Base-by-base conservation (phyloP, 148 eudicot species). In the Polygonum aviculare region DNA sequence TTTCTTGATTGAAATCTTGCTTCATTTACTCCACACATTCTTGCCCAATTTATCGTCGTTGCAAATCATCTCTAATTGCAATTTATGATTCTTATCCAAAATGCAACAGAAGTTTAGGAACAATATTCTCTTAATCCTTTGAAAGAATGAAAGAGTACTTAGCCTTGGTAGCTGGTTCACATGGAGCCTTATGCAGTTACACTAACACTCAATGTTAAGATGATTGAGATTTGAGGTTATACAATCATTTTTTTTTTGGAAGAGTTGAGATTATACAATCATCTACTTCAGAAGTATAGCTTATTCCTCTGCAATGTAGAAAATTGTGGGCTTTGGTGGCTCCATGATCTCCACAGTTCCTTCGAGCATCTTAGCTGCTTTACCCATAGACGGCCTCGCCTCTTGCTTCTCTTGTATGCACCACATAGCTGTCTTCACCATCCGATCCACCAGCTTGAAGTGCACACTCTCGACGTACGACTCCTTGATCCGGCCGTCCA, bases 351-450 rank as follows among this genome's bases (percentile, higher is more conserved):
- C 98, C 18, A 93, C 81, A 0, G 96, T 85, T 72, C 98, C 98
- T 79, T 93, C 96, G 41, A 93, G 83, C 98, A 93, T 93, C 85
- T 93, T 93, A 51, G 96, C 91, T 55, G 89, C 98, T 75, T 90
- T 93, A 45, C 98, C 98, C 98, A 93, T 93, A 2, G 98, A 93
- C 0, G 98, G 98, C 80, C 98, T 84, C 80, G 51, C 62, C 55
- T 93, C 98, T 0, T 93, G 88, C 80, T 85, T 82, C 79, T 93
- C 98, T 72, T 93, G 98, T 18, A 93, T 83, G 80, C 98, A 93
- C 98, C 98, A 93, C 87, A 93, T 87, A 0, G 96, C 96, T 0
- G 98, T 93, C 81, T 91, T 91, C 81, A 93, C 96, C 98, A 93
- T 91, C 55, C 98, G 82, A 39, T 87, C 79, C 0, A 93, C 86